These are phyloP conservation scores for Candida multigemmis DNA, from an alignment of 805 yeast species.

Conservation along the genomic window DNA sequence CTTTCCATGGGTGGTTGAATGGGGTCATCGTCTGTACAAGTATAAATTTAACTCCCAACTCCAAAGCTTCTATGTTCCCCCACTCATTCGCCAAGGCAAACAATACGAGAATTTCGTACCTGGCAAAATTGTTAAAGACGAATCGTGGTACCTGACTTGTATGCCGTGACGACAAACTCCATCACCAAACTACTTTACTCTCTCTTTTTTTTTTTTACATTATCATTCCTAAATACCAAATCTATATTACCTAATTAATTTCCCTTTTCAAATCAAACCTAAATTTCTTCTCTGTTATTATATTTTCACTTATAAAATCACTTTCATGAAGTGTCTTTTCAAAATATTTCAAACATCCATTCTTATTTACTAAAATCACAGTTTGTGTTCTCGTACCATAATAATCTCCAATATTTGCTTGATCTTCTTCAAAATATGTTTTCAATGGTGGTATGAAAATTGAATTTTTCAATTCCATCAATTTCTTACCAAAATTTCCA, in stretches of 20 bases:
- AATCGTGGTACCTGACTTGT: too few relatives aligned
- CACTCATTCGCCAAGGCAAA: background rate
- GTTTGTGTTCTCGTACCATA: constrained; percentile 92
- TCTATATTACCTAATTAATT: too few relatives aligned
- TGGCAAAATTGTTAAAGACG: too few relatives aligned
- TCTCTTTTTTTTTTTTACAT: too few relatives aligned
- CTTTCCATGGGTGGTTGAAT: constrained; percentile 10
- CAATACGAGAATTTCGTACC: background rate
- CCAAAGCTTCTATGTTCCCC: too few relatives aligned
- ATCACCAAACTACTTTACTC: too few relatives aligned
- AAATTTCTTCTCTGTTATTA: constrained; percentile 5
- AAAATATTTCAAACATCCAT: constrained; percentile 44
- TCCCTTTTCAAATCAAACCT: too few relatives aligned
- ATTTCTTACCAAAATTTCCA: constrained; percentile 12
- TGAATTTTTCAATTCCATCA: constrained; percentile 40
- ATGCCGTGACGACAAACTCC: too few relatives aligned
- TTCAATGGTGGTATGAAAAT: constrained; percentile 67
- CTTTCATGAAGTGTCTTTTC: constrained; percentile 54
- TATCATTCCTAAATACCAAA: too few relatives aligned
- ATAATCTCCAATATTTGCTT: constrained; percentile 34
- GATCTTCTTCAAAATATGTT: constrained; percentile 7
- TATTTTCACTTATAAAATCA: constrained; percentile 15
- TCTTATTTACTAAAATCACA: constrained; percentile 48
- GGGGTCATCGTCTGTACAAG: constrained; percentile 7
- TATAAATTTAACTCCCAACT: too few relatives aligned